Evolutionary conservation across 768 basidiomycete genomes (phyloP), one percentile per base, ranked within the genome.

Genomic region (Cystobasidium tubakii): DNA sequence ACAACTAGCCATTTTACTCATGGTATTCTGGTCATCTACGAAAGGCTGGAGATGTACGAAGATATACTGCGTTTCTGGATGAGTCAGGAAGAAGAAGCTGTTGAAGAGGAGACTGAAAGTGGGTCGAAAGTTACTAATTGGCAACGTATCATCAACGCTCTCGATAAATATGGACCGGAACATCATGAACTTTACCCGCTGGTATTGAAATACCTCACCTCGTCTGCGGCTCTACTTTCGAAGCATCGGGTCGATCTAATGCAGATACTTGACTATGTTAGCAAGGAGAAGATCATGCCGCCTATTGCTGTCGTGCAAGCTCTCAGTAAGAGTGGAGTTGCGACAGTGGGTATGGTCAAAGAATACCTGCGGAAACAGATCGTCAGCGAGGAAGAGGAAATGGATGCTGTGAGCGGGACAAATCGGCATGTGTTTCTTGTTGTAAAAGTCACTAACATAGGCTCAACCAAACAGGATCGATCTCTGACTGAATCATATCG

Each of bases 11-110:
- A 83, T 15, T 96, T 92, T 78, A 92, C 88, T 0, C 86, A 86
- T 0, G 96, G 96, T 0, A 85, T 95, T 13, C 89, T 98, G 1
- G 82, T 90, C 3, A 84, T 98, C 1, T 98, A 93, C 91, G 96
- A 96, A 82, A 87, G 86, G 75, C 84, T 93, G 83, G 92, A 90
- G 7, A 94, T 96, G 95, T 91, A 92, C 80, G 95, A 97, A 78
- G 94, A 96, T 77, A 88, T 98, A 60, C 80, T 98, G 34, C 86
- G 93, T 27, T 96, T 91, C 54, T 70, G 62, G 33, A 75, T 75
- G 44, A 29, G 25, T 23, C 62, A 44, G 44, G 39, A 46, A 10
- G 36, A 57, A 27, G 15, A 23, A 23, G 69, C 50, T 27, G 57
- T 66, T 19, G 77, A 73, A 0, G 70, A 74, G 1, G 75, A 79